Evolutionary conservation across 75 land plant species (phyloP).

Genomic region (Pinus albicaulis): DNA sequence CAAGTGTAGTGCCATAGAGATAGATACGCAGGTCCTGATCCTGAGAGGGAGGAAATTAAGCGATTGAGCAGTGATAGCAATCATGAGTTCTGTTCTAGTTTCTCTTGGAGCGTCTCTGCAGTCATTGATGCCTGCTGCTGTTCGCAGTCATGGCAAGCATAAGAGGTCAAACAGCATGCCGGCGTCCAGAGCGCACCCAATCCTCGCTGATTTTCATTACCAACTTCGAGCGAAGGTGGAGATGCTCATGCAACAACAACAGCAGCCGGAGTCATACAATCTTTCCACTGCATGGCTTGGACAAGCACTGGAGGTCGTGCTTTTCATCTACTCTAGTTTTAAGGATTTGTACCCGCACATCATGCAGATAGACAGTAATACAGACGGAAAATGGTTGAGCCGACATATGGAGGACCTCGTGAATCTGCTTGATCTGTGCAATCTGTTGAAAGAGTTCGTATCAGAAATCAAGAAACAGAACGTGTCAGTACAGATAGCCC

Average conservation of each 20-base stretch:
- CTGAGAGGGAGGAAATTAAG: too few species aligned
- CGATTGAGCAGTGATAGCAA: too few species aligned
- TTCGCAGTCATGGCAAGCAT: background rate
- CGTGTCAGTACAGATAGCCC: background rate
- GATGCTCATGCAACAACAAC: background rate
- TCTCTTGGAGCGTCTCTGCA: too few species aligned
- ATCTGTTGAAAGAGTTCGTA: background rate
- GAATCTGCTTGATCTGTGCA: background rate
- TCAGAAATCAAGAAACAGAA: background rate
- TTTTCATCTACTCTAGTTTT: background rate
- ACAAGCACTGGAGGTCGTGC: background rate
- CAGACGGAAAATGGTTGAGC: background rate
- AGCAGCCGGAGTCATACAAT: background rate
- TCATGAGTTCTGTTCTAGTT: too few species aligned
- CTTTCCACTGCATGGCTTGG: background rate
- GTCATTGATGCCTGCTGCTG: too few species aligned
- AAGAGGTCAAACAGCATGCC: background rate
- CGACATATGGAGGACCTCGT: background rate
- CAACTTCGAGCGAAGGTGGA: background rate
- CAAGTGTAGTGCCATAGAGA: too few species aligned
- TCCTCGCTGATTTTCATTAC: background rate
- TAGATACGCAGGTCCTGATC: too few species aligned
- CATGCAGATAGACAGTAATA: background rate
- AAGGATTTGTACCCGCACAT: too few species aligned
- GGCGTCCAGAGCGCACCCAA: too few species aligned